Evolutionary conservation across 768 basidiomycete species (phyloP), one percentile per base, ranked within the genome.

Genomic region (Lactarius pseudohatsudake): DNA sequence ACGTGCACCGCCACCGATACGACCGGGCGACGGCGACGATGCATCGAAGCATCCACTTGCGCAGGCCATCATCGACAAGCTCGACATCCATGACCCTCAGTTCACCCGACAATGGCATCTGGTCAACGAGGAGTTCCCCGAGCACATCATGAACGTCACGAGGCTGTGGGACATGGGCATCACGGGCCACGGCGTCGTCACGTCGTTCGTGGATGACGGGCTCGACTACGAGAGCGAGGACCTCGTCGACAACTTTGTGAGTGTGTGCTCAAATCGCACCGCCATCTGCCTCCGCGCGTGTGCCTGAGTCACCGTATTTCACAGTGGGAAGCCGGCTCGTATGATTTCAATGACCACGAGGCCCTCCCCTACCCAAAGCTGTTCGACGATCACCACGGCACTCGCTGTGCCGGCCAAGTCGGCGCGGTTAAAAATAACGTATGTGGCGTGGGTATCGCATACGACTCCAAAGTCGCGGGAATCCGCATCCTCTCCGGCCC

Each of bases 391-490:
- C 92, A 93, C 72, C 97, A 99, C 74, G 97, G 97, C 13, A 99
- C 97, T 0, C 90, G 97, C 2, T 99, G 97, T 75, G 96, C 96
- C 1, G 97, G 97, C 34, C 96, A 99, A 77, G 86, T 99, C 58
- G 95, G 92, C 26, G 97, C 97, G 1, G 87, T 83, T 16, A 92
- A 91, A 74, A 99, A 99, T 78, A 86, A 89, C 61, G 91, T 90
- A 2, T 99, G 97, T 73, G 97, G 97, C 38, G 81, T 98, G 18
- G 97, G 97, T 22, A 90, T 99, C 62, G 94, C 97, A 8, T 95
- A 97, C 74, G 80, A 89, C 3, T 90, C 95, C 55, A 92, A 92
- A 72, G 87, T 98, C 68, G 92, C 97, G 34, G 97, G 95, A 26
- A 84, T 98, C 54, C 91, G 97, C 61, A 99, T 99, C 69, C 86